Percentiles rank a stretch among this genome's conserved stretches.
phyloP scores from a whole-genome alignment of 306 rosid genomes.

The Acmispon strigosus region DNA sequence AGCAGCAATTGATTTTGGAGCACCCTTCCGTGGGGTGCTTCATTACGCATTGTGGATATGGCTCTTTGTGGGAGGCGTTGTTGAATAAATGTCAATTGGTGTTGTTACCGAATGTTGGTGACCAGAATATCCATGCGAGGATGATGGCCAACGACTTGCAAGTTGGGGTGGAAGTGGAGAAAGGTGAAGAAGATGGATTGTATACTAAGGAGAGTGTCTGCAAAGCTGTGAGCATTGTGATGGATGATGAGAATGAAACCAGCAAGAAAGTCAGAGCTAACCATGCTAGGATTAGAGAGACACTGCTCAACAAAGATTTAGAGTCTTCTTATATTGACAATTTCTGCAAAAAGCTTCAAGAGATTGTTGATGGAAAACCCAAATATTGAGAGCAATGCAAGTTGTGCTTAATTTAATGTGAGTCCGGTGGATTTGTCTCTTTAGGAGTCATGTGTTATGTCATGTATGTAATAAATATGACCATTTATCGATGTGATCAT shows the following conservation, averaged over 20 bases:
- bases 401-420: neutral
- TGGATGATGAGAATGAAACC: neutral
- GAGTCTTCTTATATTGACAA: slow-evolving; percentile 15
- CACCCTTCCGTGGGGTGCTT: slow-evolving; percentile 31
- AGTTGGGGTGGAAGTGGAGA: slow-evolving; percentile 18
- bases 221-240: slow-evolving; percentile 8
- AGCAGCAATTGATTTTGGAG: slow-evolving; percentile 9
- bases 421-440: neutral
- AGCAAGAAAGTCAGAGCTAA: slow-evolving; percentile 11
- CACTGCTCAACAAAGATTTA: neutral
- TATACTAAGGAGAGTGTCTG: slow-evolving; percentile 14
- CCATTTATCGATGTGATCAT: too few relatives aligned
- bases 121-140: slow-evolving; percentile 20
- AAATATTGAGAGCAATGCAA: neutral
- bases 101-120: slow-evolving; percentile 5
- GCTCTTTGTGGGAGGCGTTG: slow-evolving; percentile 21
- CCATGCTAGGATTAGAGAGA: slow-evolving; percentile 1
- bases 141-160: slow-evolving; percentile 13
- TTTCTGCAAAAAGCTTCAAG: slow-evolving; percentile 17
- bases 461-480: too few relatives aligned
- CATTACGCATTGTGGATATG: slow-evolving; percentile 20
- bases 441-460: neutral
- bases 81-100: slow-evolving; percentile 23
- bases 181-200: neutral
- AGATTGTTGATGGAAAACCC: neutral